Evolutionary conservation across 495 filamentous ascomycete species (phyloP).

Genomic region (Letharia columbiana): DNA sequence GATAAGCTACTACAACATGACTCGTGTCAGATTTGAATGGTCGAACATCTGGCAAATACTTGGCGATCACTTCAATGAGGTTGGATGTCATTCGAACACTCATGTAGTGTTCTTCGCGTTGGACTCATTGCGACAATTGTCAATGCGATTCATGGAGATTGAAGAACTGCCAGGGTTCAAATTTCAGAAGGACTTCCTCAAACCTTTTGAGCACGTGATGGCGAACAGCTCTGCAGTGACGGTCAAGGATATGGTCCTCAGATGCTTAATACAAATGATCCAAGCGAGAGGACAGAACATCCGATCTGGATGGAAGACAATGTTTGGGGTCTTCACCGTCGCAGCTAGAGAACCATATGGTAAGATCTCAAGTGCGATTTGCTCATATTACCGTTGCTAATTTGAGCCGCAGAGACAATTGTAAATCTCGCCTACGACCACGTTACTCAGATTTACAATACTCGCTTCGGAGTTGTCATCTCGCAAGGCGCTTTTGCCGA

Average conservation of each 20-base stretch:
- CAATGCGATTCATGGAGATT: conserved; percentile 98
- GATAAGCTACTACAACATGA: conserved; percentile 99
- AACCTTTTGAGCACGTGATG: conserved; percentile 97
- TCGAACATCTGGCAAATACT: conserved; percentile 93
- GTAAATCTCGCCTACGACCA: conserved; percentile 96
- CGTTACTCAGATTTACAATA: conserved; percentile 95
- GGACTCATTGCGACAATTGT: conserved; percentile 87
- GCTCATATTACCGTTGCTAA: conserved; percentile 24
- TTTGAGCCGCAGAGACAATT: conserved; percentile 60
- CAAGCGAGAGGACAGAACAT: conserved; percentile 94
- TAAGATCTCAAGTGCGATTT: conserved; percentile 20
- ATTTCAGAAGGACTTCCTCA: conserved; percentile 98
- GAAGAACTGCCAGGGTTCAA: conserved; percentile 98
- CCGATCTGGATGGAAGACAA: conserved; percentile 94
- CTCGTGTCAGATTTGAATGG: conserved; percentile 95
- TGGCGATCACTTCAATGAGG: conserved; percentile 94
- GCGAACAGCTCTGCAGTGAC: conserved; percentile 78
- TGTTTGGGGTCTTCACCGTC: conserved; percentile 98
- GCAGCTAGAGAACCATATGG: conserved; percentile 85
- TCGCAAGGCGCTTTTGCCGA: conserved; percentile 95
- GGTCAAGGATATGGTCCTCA: conserved; percentile 95
- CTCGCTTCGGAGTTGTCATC: conserved; percentile 91
- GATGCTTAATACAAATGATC: conserved; percentile 98
- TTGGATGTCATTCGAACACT: conserved; percentile 92
- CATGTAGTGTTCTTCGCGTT: conserved; percentile 94